A percentile compares a stretch with the other conserved stretches of the same genome.
Evolutionary conservation across 768 basidiomycete genomes (phyloP).

Genomic region (Tulasnella sp.): DNA sequence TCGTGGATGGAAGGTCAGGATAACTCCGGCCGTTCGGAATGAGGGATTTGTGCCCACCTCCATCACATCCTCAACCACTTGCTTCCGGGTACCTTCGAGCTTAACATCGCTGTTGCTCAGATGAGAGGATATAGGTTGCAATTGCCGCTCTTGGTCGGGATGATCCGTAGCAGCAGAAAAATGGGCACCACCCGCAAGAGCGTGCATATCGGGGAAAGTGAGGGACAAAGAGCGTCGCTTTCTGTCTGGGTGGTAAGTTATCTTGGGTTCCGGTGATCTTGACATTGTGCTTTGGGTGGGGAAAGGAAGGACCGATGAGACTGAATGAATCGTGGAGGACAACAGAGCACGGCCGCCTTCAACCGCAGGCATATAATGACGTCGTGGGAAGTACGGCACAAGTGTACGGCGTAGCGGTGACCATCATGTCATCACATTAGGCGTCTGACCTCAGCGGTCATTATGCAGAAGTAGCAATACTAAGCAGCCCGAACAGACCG

Average conservation of each 20-base stretch:
- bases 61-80: constrained; percentile 19
- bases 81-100: constrained; percentile 16
- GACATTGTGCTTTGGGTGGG: neutral
- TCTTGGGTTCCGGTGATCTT: neutral
- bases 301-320: neutral
- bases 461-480: too few species aligned
- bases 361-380: too few species aligned
- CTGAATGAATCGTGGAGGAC: neutral
- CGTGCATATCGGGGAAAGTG: constrained; percentile 7
- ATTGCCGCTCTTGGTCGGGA: neutral
- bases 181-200: constrained; percentile 9
- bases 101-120: constrained; percentile 9
- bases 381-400: too few species aligned
- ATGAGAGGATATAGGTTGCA: neutral
- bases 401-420: too few species aligned
- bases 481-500: too few species aligned
- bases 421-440: too few species aligned
- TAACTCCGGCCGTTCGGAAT: neutral
- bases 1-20: neutral
- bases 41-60: constrained; percentile 12
- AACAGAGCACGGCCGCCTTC: too few species aligned
- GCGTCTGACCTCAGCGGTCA: too few species aligned
- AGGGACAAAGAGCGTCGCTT: neutral
- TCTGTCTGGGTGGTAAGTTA: constrained; percentile 6
- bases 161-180: constrained; percentile 7